Base-by-base conservation (phyloP, 164 flowering plant genomes). In the Chloranthus sessilifolius region DNA sequence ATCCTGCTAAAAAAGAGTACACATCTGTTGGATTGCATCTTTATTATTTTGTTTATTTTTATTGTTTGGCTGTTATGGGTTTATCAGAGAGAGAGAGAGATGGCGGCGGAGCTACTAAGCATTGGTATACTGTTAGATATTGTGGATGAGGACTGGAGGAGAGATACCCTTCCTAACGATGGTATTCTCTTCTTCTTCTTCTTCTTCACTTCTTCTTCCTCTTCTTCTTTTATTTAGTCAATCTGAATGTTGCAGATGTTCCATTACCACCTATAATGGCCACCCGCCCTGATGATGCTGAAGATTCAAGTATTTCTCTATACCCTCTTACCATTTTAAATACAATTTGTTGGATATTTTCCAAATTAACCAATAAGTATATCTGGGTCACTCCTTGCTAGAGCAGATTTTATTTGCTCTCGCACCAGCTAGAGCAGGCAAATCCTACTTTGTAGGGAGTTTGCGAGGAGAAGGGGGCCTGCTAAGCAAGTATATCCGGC, bases 121-220 rank as follows among this genome's bases (percentile, higher is more conserved):
- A 31, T 75, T 59, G 91, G 87, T 2, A 48, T 80, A 15, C 63
- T 83, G 16, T 73, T 83, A 17, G 91, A 80, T 44, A 56, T 80
- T 22, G 77, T 83, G 39, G 91, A 80, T 65, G 87, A 83, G 24
- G 84, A 83, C 57, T 80, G 91, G 91, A 80, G 76, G 91, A 74
- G 79, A 55, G 85, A 79, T 57, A 76, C 85, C 19, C 70, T 80
- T 14, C 86, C 83, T 2, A 37, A 66, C 43, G 88, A 85, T 65
- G 91, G 89, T 79, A 65, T 26, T 12, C 4, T 40, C 12, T 22
- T 7, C 6, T 7, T 1, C 22, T 25, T 12, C 16, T 36, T 33
- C 7, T 7, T 15, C 9, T 37, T 47, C 11, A 27, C 25, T 33
- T 44, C 8, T 21, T 29, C 22, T 16, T 24, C 2, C 14, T 20